phyloP scores from a whole-genome alignment of 2,329 filamentous ascomycete genomes.

The Beauveria sp. region DNA sequence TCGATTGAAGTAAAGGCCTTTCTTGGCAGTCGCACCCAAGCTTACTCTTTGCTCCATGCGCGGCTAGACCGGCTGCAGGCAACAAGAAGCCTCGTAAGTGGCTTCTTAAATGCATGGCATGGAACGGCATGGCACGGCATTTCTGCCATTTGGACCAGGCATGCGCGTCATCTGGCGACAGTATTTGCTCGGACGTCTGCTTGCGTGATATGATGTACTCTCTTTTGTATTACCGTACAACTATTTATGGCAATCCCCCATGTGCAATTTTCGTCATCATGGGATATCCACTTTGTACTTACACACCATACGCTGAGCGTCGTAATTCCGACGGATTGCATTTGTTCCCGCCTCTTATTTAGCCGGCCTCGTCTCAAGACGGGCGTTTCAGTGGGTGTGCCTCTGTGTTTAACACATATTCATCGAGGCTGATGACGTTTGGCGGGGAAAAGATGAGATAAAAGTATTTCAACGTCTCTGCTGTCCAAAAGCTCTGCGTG shows the following conservation, averaged over 20 bases:
- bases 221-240: background rate
- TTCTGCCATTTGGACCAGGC: no score
- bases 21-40: no score
- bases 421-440: slow-evolving; percentile 50
- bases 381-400: slow-evolving; percentile 41
- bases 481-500: slow-evolving; percentile 58
- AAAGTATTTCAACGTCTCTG: slow-evolving; percentile 61
- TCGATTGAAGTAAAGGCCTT: background rate
- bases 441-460: slow-evolving; percentile 56
- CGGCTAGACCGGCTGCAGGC: no score
- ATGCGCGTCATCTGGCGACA: no score
- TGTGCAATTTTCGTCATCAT: background rate
- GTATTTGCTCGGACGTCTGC: no score
- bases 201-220: background rate
- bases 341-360: background rate
- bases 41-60: no score
- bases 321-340: background rate
- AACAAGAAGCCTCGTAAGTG: no score
- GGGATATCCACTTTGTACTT: background rate
- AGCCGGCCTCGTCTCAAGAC: background rate
- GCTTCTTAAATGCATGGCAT: no score
- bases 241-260: background rate
- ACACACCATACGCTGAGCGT: background rate
- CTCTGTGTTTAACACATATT: slow-evolving; percentile 54
- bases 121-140: no score